phyloP scores from a whole-genome alignment of 768 basidiomycete species.

The Pisolithus microcarpus region DNA sequence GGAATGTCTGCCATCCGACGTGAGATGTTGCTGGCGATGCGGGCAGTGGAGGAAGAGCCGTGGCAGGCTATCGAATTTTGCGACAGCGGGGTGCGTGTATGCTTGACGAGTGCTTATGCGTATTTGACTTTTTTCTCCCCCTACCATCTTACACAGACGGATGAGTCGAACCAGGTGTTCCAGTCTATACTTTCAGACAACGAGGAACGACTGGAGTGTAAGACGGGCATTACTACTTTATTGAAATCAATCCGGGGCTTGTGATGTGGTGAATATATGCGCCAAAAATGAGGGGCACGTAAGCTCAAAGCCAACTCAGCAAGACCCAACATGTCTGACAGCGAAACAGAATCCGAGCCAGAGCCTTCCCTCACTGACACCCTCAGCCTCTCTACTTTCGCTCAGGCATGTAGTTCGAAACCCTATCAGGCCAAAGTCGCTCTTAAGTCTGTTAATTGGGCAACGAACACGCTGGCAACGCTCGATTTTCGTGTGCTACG shows the following conservation, averaged over 20 bases:
- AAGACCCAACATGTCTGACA: slow-evolving; percentile 27
- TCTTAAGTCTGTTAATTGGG: slow-evolving; percentile 16
- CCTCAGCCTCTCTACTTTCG: slow-evolving; percentile 16
- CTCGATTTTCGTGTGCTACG: slow-evolving; percentile 26
- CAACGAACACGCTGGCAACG: slow-evolving; percentile 16
- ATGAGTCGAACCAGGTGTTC: slow-evolving; percentile 49
- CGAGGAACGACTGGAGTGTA: slow-evolving; percentile 43
- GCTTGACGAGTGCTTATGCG: background rate
- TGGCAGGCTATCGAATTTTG: slow-evolving; percentile 68
- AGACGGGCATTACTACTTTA: slow-evolving; percentile 49
- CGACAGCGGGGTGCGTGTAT: slow-evolving; percentile 49
- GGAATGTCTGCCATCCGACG: slow-evolving; percentile 63
- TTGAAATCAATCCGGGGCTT: slow-evolving; percentile 51
- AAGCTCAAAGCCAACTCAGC: background rate
- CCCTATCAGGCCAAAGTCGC: background rate
- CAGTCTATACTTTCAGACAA: slow-evolving; percentile 59
- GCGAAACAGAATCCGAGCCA: slow-evolving; percentile 51
- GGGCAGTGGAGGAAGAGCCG: slow-evolving; percentile 68
- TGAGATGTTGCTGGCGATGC: slow-evolving; percentile 70
- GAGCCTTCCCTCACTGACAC: slow-evolving; percentile 8
- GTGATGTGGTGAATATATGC: slow-evolving; percentile 20
- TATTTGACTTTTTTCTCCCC: slow-evolving; percentile 7
- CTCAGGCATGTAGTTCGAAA: slow-evolving; percentile 9
- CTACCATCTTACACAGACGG: slow-evolving; percentile 36
- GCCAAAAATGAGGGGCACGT: background rate